phyloP scores from a whole-genome alignment of 2,329 filamentous ascomycete genomes.

The Cladorrhinum sp. region DNA sequence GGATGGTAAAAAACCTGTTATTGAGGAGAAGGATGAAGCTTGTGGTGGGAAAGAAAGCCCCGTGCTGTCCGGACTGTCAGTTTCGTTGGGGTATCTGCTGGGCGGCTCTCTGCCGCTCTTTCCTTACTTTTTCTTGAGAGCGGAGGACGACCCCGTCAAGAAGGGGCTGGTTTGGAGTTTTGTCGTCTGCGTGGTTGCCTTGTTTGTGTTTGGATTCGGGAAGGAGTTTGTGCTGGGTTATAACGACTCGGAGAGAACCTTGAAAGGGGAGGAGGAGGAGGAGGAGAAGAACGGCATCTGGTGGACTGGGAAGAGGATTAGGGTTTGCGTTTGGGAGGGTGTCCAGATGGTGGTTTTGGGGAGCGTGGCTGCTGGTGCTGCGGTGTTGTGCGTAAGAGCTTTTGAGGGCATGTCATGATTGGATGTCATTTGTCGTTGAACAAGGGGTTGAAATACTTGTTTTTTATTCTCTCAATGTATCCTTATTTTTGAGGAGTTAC shows the following conservation, averaged over 20 bases:
- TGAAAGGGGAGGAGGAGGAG: no score
- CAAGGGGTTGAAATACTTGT: no score
- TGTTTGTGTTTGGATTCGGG: slow-evolving; percentile 33
- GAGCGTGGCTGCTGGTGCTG: slow-evolving; percentile 31
- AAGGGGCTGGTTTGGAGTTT: slow-evolving; percentile 34
- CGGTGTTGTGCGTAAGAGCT: slow-evolving; percentile 30
- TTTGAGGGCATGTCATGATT: slow-evolving; percentile 2
- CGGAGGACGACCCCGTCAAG: slow-evolving; percentile 19
- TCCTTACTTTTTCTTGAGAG: slow-evolving; percentile 31
- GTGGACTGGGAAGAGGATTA: background rate
- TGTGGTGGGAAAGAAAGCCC: slow-evolving; percentile 1
- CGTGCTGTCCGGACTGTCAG: slow-evolving; percentile 26
- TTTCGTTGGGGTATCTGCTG: slow-evolving; percentile 31
- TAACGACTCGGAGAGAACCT: no score
- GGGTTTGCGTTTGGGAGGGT: slow-evolving; percentile 27
- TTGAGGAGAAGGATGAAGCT: background rate
- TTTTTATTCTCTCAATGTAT: no score
- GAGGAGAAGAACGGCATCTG: no score
- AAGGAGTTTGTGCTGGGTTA: slow-evolving; percentile 24
- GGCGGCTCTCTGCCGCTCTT: slow-evolving; percentile 33
- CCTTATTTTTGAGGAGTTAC: no score
- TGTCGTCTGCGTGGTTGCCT: slow-evolving; percentile 30
- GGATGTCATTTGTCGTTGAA: no score
- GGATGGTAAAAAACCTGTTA: no score
- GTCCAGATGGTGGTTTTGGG: slow-evolving; percentile 33